Percentiles rank a stretch among this genome's conserved stretches.
Evolutionary conservation across 1,284 basidiomycete genomes (phyloP).

Genomic region (Leccinum proliferum): DNA sequence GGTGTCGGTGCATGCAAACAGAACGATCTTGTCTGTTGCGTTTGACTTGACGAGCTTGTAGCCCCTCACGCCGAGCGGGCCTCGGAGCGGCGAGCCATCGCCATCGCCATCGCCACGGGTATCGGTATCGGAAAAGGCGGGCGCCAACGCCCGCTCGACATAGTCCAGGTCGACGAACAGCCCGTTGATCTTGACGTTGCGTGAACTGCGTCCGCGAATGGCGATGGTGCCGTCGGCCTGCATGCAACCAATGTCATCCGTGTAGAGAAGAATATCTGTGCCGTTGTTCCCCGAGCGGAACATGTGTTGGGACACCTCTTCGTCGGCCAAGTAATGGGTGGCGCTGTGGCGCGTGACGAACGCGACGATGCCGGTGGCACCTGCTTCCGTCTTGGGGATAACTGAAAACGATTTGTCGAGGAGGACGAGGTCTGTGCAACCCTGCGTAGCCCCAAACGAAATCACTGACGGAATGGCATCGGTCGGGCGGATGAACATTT

Average conservation of each 20-base stretch:
- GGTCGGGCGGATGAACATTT: constrained; percentile 21
- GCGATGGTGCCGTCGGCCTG: constrained; percentile 21
- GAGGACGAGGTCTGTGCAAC: constrained; percentile 21
- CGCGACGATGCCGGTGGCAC: constrained; percentile 20
- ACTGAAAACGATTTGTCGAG: constrained; percentile 19
- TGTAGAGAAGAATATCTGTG: constrained; percentile 20
- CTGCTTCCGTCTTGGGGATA: constrained; percentile 13
- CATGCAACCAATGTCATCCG: constrained; percentile 23
- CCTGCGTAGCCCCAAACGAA: constrained; percentile 22
- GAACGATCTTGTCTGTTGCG: constrained; percentile 20
- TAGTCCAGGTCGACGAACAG: constrained; percentile 23
- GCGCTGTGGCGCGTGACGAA: constrained; percentile 22
- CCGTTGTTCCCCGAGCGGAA: constrained; percentile 19
- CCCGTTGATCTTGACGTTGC: constrained; percentile 26
- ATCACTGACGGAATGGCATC: constrained; percentile 19
- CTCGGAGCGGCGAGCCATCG: constrained; percentile 2
- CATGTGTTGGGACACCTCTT: constrained; percentile 22
- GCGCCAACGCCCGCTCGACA: constrained; percentile 19
- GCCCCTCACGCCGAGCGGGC: constrained; percentile 2
- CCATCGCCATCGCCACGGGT: not conserved
- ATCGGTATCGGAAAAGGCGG: constrained; percentile 14
- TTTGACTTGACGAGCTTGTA: constrained; percentile 25
- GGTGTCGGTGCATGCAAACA: constrained; percentile 16
- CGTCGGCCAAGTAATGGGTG: constrained; percentile 20
- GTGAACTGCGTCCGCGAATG: constrained; percentile 23